Evolutionary conservation across 257 asterid genomes (phyloP).

Genomic region (Scutellaria galericulata): DNA sequence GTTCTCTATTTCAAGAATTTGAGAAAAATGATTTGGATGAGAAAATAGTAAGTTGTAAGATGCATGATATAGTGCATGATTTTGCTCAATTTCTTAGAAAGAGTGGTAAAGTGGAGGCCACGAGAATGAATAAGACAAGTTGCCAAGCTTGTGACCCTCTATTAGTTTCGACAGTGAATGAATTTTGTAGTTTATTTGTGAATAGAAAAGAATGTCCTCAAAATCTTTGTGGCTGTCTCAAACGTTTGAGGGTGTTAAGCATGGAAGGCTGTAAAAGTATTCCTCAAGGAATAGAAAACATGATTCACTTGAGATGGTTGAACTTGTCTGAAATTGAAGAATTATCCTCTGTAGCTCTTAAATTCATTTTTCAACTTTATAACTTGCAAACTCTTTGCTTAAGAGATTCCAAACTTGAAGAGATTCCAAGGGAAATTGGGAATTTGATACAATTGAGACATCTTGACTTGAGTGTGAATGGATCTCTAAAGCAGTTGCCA

Average conservation of each 20-base stretch:
- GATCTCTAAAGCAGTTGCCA: too few relatives aligned
- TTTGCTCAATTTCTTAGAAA: constrained; percentile 32
- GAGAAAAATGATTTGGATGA: not conserved
- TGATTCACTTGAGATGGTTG: constrained; percentile 36
- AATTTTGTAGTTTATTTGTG: not conserved
- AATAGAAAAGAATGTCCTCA: not conserved
- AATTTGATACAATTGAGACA: too few relatives aligned
- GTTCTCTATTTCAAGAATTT: constrained; percentile 33
- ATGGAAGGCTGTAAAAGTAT: constrained; percentile 23
- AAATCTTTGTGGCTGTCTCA: not conserved
- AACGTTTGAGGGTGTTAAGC: not conserved
- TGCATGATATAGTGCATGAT: constrained; percentile 37
- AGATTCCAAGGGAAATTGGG: not conserved
- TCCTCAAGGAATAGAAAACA: constrained; percentile 27
- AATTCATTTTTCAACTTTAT: not conserved
- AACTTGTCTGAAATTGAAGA: too few relatives aligned
- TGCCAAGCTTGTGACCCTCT: not conserved
- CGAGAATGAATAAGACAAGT: not conserved
- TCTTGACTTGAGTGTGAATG: too few relatives aligned
- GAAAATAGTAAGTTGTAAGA: not conserved
- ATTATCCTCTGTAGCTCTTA: too few relatives aligned
- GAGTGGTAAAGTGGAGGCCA: not conserved
- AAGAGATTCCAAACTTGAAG: not conserved
- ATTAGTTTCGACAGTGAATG: not conserved
- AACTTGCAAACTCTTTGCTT: not conserved